These are phyloP conservation scores for Penicillium sp. DNA, from an alignment of 2,329 filamentous ascomycete genomes.

Conservation along the genomic window DNA sequence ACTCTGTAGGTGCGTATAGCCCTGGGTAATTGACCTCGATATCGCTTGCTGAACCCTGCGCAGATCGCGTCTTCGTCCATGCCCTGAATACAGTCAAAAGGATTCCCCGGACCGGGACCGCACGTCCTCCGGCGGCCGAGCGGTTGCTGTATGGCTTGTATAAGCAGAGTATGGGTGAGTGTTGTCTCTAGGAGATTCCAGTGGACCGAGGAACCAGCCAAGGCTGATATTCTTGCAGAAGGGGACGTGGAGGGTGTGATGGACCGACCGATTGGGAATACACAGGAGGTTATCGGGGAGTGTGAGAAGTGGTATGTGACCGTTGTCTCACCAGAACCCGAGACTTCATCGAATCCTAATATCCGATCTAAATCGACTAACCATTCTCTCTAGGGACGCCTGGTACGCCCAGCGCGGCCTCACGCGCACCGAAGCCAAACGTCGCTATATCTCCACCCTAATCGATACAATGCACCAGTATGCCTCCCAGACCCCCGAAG, in stretches of 20 bases:
- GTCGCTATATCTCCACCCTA: slow-evolving; percentile 84
- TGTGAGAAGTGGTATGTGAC: slow-evolving; percentile 60
- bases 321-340: not conserved
- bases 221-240: slow-evolving; percentile 49
- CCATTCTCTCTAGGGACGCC: slow-evolving; percentile 60
- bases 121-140: slow-evolving; percentile 77
- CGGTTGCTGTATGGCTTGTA: slow-evolving; percentile 95
- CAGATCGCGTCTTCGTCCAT: slow-evolving; percentile 98
- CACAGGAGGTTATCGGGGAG: slow-evolving; percentile 50
- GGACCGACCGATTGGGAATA: slow-evolving; percentile 63
- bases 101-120: slow-evolving; percentile 86
- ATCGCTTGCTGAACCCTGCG: not conserved
- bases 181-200: not conserved
- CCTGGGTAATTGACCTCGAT: not conserved
- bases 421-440: slow-evolving; percentile 85
- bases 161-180: slow-evolving; percentile 85
- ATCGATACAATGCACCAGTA: slow-evolving; percentile 97
- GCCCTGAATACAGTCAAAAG: slow-evolving; percentile 98
- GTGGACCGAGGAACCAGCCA: not conserved
- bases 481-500: slow-evolving; percentile 74
- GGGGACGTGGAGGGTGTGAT: slow-evolving; percentile 93
- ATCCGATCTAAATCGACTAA: not conserved
- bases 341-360: not conserved
- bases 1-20: slow-evolving; percentile 42
- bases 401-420: slow-evolving; percentile 86